These are phyloP conservation scores for Phycomyces nitens DNA, from an alignment of 192 early-diverging fungal species.

Conservation along the genomic window DNA sequence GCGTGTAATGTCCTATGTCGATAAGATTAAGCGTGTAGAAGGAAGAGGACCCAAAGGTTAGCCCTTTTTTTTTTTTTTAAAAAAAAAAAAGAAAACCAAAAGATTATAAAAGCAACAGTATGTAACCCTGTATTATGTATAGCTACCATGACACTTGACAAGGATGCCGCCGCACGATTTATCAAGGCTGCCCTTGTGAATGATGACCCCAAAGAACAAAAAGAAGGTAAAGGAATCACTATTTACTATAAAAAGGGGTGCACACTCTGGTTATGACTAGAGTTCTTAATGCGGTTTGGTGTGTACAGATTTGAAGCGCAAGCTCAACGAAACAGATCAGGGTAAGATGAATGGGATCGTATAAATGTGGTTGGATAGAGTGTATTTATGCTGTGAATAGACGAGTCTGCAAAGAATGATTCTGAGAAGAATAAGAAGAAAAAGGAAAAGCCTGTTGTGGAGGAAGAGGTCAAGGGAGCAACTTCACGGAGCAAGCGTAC, in stretches of 20 bases:
- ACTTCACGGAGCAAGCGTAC: constrained; percentile 1
- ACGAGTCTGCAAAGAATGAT: constrained; percentile 2
- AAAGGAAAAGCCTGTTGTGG: neutral
- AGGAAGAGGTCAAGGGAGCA: constrained; percentile 12
- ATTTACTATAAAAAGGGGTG: neutral
- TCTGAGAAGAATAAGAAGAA: neutral
- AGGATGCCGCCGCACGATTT: constrained; percentile 28
- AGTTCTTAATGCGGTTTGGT: too few relatives aligned
- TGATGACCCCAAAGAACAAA: neutral
- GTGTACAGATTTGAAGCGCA: too few relatives aligned
- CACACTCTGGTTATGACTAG: too few relatives aligned
- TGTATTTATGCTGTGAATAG: neutral
- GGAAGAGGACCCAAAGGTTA: constrained; percentile 19
- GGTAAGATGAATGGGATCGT: neutral
- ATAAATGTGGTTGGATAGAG: neutral
- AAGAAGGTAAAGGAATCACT: neutral
- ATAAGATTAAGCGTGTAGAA: constrained; percentile 27
- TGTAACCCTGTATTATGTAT: neutral
- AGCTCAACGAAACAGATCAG: neutral
- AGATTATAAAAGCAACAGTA: neutral
- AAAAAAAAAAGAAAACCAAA: neutral
- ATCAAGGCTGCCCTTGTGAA: constrained; percentile 11
- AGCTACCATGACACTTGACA: constrained; percentile 29
- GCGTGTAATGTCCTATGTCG: constrained; percentile 28
- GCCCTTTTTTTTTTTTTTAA: neutral